Conservation (phyloP, 345 rosid species). For the Syzygium aromaticum region DNA sequence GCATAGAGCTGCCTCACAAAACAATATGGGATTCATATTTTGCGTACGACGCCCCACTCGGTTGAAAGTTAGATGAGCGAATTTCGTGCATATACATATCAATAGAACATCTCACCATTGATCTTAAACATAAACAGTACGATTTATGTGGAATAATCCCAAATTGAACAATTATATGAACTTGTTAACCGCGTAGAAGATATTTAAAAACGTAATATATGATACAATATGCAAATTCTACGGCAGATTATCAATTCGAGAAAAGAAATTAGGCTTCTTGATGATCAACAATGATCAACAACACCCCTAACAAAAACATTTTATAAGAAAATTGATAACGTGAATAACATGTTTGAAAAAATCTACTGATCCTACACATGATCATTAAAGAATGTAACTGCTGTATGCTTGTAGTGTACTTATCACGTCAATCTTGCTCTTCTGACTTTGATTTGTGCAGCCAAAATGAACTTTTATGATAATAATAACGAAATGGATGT, state of each 20-base stretch:
- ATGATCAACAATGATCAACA: neutral
- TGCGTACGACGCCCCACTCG: neutral
- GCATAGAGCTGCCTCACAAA: neutral
- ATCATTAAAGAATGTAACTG: neutral
- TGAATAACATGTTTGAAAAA: neutral
- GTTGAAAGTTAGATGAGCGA: neutral
- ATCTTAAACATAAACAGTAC: neutral
- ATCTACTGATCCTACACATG: neutral
- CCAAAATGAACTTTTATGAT: neutral
- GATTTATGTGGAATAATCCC: neutral
- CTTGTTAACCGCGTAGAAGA: neutral
- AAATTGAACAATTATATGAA: neutral
- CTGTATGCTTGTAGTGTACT: neutral
- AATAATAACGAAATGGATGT: neutral
- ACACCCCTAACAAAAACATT: neutral
- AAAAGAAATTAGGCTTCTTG: neutral
- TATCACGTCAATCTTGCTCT: neutral
- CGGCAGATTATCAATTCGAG: neutral
- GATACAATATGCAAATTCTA: neutral
- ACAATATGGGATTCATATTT: neutral
- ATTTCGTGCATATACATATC: neutral
- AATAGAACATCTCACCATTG: neutral
- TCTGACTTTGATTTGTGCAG: neutral
- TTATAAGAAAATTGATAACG: neutral
- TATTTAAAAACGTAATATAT: neutral